A percentile compares a stretch with the other conserved stretches of the same genome.
phyloP scores from a whole-genome alignment of 139 green algal genomes.

The Chlamydomonas sphaeroides region DNA sequence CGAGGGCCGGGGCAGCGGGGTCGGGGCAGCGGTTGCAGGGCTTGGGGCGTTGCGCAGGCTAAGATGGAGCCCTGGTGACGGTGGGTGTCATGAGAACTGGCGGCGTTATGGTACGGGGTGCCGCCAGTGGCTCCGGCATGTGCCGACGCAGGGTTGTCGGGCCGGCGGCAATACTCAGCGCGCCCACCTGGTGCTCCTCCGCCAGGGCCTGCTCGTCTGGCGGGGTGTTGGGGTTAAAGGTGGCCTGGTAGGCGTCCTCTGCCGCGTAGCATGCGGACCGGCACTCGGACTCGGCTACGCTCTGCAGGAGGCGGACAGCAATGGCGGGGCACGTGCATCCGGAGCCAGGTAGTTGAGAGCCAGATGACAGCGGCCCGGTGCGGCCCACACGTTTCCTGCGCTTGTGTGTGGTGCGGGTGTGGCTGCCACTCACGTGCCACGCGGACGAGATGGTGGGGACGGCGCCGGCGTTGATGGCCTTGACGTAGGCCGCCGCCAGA shows the following conservation, averaged over 20 bases:
- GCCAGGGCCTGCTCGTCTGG: conserved; percentile 66
- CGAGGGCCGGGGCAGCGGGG: background rate
- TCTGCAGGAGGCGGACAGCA: conserved; percentile 58
- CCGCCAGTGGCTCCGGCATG: too few species aligned
- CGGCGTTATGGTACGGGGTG: too few species aligned
- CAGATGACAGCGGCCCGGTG: too few species aligned
- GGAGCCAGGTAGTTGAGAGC: too few species aligned
- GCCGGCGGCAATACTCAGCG: too few species aligned
- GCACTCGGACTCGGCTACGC: conserved; percentile 87
- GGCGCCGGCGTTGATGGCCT: conserved; percentile 93
- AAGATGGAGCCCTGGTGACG: background rate
- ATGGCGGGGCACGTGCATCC: too few species aligned
- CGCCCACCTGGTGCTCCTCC: conserved; percentile 69
- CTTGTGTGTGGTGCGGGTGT: too few species aligned
- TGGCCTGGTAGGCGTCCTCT: conserved; percentile 69
- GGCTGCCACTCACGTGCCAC: conserved; percentile 79
- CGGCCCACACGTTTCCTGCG: too few species aligned
- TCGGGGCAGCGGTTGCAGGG: too few species aligned
- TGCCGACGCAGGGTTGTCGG: too few species aligned
- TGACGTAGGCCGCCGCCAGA: conserved; percentile 85
- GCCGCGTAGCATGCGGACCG: conserved; percentile 76
- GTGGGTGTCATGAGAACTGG: too few species aligned
- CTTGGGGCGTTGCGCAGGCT: too few species aligned
- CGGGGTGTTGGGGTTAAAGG: conserved; percentile 39
- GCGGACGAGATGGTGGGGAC: conserved; percentile 96